Percentiles rank a stretch among this genome's conserved stretches.
These are phyloP conservation scores for Anethum foeniculum DNA, from an alignment of 140 eudicot species.

Conservation along the genomic window DNA sequence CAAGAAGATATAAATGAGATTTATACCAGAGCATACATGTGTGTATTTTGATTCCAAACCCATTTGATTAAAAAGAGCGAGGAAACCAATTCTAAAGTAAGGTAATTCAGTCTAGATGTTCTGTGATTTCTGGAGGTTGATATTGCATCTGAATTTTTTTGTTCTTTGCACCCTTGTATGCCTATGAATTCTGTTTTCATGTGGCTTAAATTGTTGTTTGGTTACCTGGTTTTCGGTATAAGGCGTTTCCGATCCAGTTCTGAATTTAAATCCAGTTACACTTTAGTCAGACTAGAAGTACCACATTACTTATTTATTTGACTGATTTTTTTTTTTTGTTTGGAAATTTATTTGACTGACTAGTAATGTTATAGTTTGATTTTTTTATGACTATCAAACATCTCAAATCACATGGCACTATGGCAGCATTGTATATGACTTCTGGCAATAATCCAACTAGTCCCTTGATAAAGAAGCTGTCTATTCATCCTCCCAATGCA, in stretches of 20 bases:
- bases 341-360: not conserved
- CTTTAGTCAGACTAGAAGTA: not conserved
- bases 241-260: not conserved
- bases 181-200: not conserved
- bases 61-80: not conserved
- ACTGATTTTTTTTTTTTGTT: not conserved
- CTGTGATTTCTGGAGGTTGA: not conserved
- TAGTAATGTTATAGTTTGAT: not conserved
- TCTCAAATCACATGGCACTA: constrained; percentile 39
- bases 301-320: not conserved
- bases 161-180: not conserved
- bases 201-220: not conserved
- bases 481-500: constrained; percentile 72
- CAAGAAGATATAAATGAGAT: not conserved
- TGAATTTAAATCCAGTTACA: not conserved
- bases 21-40: not conserved
- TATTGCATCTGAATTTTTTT: not conserved
- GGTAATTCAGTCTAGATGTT: not conserved
- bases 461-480: constrained; percentile 49
- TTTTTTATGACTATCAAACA: constrained; percentile 10
- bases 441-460: constrained; percentile 37
- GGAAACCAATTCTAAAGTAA: not conserved
- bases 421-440: constrained; percentile 57
- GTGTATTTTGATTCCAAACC: not conserved
- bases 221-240: not conserved